These are phyloP conservation scores for Nothopassalora personata DNA, from an alignment of 2,329 filamentous ascomycete species.

Conservation along the genomic window DNA sequence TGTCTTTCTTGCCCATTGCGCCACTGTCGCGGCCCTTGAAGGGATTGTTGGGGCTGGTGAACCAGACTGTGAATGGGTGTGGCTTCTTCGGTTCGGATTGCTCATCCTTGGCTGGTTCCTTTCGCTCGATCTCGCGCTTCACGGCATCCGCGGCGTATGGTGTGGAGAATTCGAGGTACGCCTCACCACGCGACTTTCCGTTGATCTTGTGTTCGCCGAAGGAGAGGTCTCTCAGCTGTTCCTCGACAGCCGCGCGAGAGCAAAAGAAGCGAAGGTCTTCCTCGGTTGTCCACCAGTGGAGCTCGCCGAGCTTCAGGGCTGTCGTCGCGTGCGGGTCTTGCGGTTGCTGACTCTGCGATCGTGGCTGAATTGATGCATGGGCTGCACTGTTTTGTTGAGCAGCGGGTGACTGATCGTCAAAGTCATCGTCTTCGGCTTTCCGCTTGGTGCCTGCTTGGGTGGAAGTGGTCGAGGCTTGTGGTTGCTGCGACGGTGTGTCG, in stretches of 20 bases:
- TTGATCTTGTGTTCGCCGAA: conserved; percentile 99
- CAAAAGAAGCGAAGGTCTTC: conserved; percentile 85
- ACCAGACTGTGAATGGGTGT: conserved; percentile 71
- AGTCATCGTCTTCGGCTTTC: conserved; percentile 49
- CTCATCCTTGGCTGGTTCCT: conserved; percentile 13
- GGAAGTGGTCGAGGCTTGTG: conserved; percentile 18
- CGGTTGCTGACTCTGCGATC: conserved; percentile 32
- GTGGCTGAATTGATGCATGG: conserved; percentile 27
- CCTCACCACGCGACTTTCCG: conserved; percentile 92
- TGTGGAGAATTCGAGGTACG: conserved; percentile 78
- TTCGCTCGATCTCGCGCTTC: conserved; percentile 70
- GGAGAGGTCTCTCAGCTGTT: conserved; percentile 83
- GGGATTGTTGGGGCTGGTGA: conserved; percentile 14
- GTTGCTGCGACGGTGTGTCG: conserved; percentile 11
- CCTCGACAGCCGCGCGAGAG: conserved; percentile 66
- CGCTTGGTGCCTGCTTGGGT: conserved; percentile 49
- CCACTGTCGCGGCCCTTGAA: conserved; percentile 45
- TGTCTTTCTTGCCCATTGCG: conserved; percentile 35
- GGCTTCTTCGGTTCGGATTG: conserved; percentile 16
- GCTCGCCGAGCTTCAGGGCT: conserved; percentile 78
- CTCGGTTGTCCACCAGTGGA: conserved; percentile 96
- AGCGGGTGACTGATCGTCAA: conserved; percentile 8
- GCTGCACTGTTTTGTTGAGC: conserved; percentile 2
- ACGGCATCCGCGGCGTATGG: conserved; percentile 79
- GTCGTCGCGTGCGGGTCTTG: conserved; percentile 57